Evolutionary conservation across 768 basidiomycete species (phyloP).

Genomic region (Phaffia tasmanica): DNA sequence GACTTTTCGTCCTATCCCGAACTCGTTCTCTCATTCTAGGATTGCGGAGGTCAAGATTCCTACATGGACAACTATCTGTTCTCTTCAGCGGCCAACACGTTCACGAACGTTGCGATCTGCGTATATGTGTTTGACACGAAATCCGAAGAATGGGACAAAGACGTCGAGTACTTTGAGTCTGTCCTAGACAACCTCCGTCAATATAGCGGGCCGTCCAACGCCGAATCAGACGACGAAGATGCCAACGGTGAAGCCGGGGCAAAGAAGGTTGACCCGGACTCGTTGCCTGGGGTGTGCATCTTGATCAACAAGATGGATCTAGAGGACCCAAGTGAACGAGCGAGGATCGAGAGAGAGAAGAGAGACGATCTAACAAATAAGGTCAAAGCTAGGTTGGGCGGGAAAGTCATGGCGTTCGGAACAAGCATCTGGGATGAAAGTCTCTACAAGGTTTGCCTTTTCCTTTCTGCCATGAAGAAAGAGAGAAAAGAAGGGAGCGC

Average conservation of each 20-base stretch:
- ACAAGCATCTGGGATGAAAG: slow-evolving; percentile 98
- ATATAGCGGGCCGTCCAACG: slow-evolving; percentile 47
- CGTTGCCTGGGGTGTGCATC: slow-evolving; percentile 59
- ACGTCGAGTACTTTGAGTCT: slow-evolving; percentile 82
- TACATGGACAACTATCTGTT: slow-evolving; percentile 97
- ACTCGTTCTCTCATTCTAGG: slow-evolving; percentile 51
- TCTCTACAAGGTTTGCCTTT: slow-evolving; percentile 63
- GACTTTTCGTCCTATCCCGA: slow-evolving; percentile 42
- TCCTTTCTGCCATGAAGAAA: not conserved
- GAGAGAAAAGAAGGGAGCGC: not conserved
- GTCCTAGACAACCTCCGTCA: slow-evolving; percentile 72
- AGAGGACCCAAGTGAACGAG: slow-evolving; percentile 39
- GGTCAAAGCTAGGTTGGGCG: slow-evolving; percentile 35
- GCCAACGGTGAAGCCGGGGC: not conserved
- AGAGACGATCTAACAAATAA: slow-evolving; percentile 42
- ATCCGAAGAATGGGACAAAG: slow-evolving; percentile 64
- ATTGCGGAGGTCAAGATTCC: slow-evolving; percentile 94
- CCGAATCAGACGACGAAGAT: slow-evolving; percentile 17
- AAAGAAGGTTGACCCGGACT: not conserved
- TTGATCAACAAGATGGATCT: slow-evolving; percentile 98
- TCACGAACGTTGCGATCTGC: slow-evolving; percentile 89
- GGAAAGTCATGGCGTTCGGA: slow-evolving; percentile 60
- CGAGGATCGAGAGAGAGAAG: slow-evolving; percentile 32
- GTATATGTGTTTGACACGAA: slow-evolving; percentile 99
- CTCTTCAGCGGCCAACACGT: slow-evolving; percentile 83